Conservation (phyloP, 2,329 filamentous ascomycete species). For the Aspergillus spinulosporus region DNA sequence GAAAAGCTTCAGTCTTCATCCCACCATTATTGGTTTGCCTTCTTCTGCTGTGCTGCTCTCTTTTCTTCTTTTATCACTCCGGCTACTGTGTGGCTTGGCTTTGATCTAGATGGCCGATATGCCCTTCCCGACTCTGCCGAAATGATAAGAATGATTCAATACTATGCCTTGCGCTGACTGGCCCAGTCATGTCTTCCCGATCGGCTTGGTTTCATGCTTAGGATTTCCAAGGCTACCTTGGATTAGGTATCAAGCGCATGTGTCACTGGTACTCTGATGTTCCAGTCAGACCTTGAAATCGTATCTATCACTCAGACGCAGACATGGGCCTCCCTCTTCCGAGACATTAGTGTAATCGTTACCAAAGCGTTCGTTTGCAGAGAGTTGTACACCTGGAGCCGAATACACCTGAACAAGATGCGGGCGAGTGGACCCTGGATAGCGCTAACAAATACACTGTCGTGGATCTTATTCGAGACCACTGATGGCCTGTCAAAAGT, state of each 20-base stretch:
- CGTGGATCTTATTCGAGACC: slow-evolving; percentile 10
- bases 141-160: background rate
- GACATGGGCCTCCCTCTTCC: slow-evolving; percentile 13
- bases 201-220: background rate
- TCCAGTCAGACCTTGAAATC: slow-evolving; percentile 10
- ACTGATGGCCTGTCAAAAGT: slow-evolving; percentile 20
- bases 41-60: background rate
- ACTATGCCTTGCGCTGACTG: background rate
- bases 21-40: slow-evolving; percentile 5
- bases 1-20: slow-evolving; percentile 5
- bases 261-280: slow-evolving; percentile 11
- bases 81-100: background rate
- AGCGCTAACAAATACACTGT: slow-evolving; percentile 2
- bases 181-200: background rate
- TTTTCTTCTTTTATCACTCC: background rate
- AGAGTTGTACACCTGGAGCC: slow-evolving; percentile 3
- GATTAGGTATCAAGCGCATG: slow-evolving; percentile 14
- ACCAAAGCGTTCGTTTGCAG: slow-evolving; percentile 21
- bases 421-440: slow-evolving; percentile 1
- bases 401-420: slow-evolving; percentile 4
- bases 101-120: background rate
- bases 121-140: background rate
- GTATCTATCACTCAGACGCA: slow-evolving; percentile 7
- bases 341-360: slow-evolving; percentile 23
- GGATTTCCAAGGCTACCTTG: slow-evolving; percentile 12